Conservation (phyloP, 1,284 basidiomycete genomes). For the Microbotryum violaceum region DNA sequence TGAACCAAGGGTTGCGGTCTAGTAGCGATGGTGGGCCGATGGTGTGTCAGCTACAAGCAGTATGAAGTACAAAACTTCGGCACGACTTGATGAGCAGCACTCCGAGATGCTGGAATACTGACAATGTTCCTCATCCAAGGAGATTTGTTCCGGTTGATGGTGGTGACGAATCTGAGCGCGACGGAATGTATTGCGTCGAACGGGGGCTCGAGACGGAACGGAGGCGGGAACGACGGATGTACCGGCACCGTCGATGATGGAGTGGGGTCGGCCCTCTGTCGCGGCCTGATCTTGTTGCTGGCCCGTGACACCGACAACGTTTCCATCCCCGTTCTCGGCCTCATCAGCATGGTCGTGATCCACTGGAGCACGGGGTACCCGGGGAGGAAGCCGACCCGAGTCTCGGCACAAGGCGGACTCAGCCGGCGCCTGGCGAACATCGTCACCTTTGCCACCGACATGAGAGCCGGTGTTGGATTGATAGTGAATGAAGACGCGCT, state of each 20-base stretch:
- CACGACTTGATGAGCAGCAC: neutral
- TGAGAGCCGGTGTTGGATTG: constrained; percentile 1
- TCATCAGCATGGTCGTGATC: neutral
- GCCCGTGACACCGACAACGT: too few relatives aligned
- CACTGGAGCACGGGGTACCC: neutral
- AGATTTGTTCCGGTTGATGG: neutral
- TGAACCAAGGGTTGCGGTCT: constrained; percentile 4
- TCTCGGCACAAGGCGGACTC: too few relatives aligned
- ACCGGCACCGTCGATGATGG: neutral
- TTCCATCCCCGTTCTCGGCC: neutral
- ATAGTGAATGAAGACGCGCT: constrained; percentile 2
- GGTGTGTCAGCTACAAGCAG: neutral
- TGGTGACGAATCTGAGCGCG: neutral
- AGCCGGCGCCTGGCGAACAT: neutral
- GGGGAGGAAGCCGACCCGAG: too few relatives aligned
- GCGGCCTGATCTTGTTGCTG: neutral
- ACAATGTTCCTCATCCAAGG: constrained; percentile 2
- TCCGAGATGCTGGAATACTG: neutral
- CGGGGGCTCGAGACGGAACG: neutral
- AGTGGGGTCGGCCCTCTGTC: neutral
- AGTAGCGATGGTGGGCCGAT: neutral
- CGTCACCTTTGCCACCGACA: constrained; percentile 4
- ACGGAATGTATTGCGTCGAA: neutral
- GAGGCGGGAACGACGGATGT: neutral
- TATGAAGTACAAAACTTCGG: too few relatives aligned